Evolutionary conservation across 1,284 basidiomycete genomes (phyloP).

Genomic region (Cutaneotrichosporon arboriforme): DNA sequence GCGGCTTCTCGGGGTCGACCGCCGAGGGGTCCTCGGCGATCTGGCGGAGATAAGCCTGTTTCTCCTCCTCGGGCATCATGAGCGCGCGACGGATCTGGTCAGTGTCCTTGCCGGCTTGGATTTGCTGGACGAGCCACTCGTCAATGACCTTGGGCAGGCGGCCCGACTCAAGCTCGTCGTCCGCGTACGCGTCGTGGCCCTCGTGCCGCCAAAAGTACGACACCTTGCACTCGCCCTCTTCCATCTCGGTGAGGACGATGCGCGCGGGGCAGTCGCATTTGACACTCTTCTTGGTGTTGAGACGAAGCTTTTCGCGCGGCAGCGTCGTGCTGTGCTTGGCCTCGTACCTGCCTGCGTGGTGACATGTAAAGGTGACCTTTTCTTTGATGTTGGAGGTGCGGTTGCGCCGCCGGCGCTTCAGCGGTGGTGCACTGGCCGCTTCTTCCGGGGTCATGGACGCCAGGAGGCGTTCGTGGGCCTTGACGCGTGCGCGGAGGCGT

Average conservation of each 20-base stretch:
- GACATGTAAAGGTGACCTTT: slow-evolving; percentile 46
- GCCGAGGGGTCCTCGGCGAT: slow-evolving; percentile 33
- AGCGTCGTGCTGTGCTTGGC: slow-evolving; percentile 36
- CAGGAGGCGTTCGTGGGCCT: slow-evolving; percentile 31
- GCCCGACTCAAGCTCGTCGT: slow-evolving; percentile 33
- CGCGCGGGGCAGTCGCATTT: slow-evolving; percentile 42
- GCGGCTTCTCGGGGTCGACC: slow-evolving; percentile 33
- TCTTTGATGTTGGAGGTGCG: slow-evolving; percentile 35
- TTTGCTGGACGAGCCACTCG: slow-evolving; percentile 41
- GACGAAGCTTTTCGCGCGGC: slow-evolving; percentile 34
- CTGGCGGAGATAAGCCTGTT: slow-evolving; percentile 32
- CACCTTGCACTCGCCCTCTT: slow-evolving; percentile 35
- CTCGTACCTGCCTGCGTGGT: slow-evolving; percentile 42
- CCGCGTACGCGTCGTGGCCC: slow-evolving; percentile 42
- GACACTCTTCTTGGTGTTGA: slow-evolving; percentile 46
- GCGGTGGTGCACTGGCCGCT: slow-evolving; percentile 28
- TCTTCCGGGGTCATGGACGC: slow-evolving; percentile 35
- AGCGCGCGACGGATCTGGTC: slow-evolving; percentile 38
- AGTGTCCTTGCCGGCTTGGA: slow-evolving; percentile 35
- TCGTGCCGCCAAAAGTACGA: slow-evolving; percentile 43
- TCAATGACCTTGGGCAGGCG: slow-evolving; percentile 41
- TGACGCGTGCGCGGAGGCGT: slow-evolving; percentile 37
- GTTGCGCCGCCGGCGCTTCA: slow-evolving; percentile 38
- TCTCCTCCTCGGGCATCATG: slow-evolving; percentile 36
- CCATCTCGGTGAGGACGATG: slow-evolving; percentile 41